Evolutionary conservation across 2,329 filamentous ascomycete species (phyloP).

Genomic region (Achaetomium macrosporum): DNA sequence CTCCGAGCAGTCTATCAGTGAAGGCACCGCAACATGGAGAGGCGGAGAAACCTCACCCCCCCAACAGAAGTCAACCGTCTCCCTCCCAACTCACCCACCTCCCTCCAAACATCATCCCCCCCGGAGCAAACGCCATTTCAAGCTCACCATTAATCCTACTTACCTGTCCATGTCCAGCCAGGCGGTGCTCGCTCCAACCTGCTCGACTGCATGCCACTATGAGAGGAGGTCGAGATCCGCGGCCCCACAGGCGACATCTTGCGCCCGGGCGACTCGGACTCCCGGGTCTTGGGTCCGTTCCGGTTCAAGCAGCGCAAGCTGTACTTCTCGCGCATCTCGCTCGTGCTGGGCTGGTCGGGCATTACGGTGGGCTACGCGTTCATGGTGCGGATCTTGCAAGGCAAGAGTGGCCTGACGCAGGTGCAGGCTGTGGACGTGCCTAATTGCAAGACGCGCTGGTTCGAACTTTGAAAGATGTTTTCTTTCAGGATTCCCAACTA

Average conservation of each 20-base stretch:
- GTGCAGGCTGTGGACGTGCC: slow-evolving; percentile 41
- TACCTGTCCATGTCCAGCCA: slow-evolving; percentile 29
- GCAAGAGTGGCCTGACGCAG: slow-evolving; percentile 31
- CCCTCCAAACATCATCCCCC: neutral
- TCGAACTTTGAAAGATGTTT: no score
- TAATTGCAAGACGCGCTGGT: no score
- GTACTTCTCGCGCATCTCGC: slow-evolving; percentile 39
- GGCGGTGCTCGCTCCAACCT: slow-evolving; percentile 47
- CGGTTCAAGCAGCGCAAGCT: slow-evolving; percentile 25
- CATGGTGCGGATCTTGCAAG: slow-evolving; percentile 37
- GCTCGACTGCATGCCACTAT: slow-evolving; percentile 43
- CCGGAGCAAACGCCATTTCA: slow-evolving; percentile 37
- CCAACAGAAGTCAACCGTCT: neutral
- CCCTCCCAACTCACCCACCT: slow-evolving; percentile 1
- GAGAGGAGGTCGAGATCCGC: slow-evolving; percentile 45
- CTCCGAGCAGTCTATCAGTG: neutral
- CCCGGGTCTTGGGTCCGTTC: slow-evolving; percentile 35
- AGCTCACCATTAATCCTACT: slow-evolving; percentile 47
- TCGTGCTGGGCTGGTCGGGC: slow-evolving; percentile 46
- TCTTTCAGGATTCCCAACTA: no score
- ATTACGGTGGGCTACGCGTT: slow-evolving; percentile 48
- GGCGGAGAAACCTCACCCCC: neutral
- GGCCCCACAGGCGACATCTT: slow-evolving; percentile 46
- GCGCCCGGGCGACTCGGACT: slow-evolving; percentile 42
- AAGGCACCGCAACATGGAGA: neutral